Evolutionary conservation across 2,329 filamentous ascomycete genomes (phyloP), one percentile per base, ranked within the genome.

Genomic region (Ilyonectria robusta): DNA sequence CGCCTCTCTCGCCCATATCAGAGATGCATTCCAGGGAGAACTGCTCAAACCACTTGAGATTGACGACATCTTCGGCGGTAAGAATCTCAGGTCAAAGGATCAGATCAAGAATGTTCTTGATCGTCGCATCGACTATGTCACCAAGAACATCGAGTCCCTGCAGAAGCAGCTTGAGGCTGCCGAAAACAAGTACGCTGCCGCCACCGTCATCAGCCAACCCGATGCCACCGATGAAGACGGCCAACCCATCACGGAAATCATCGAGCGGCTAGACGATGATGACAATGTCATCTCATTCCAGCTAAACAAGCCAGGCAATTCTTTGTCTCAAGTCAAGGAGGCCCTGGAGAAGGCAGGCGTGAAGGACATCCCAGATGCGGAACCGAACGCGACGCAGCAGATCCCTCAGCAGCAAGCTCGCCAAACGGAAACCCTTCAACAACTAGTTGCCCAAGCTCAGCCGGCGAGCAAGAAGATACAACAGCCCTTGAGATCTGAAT

Each of bases 201-300:
- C 92, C 11, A 84, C 89, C 10, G 82, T 90, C 4, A 80, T 89
- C 48, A 87, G 86, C 62, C 86, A 90, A 26, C 87, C 91, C 1
- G 89, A 91, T 60, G 84, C 86, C 50, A 85, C 84, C 59, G 90
- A 92, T 67, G 92, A 93, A 67, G 90, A 91, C 13, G 91, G 90
- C 1, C 84, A 94, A 58, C 93, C 94, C 0, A 88, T 98, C 65
- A 95, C 93, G 35, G 96, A 98, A 75, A 98, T 99, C 71, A 85
- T 94, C 61, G 96, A 99, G 81, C 90, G 97, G 82, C 84, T 98
- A 26, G 96, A 98, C 76, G 95, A 98, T 9, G 89, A 97, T 11
- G 96, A 91, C 62, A 96, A 97, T 75, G 88, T 98, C 4, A 81
- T 97, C 56, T 93, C 89, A 0, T 90, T 87, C 72, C 88, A 84